Percentiles rank a stretch among this genome's conserved stretches.
Conservation (phyloP, 768 basidiomycete species). For the Calocybe cyanea region DNA sequence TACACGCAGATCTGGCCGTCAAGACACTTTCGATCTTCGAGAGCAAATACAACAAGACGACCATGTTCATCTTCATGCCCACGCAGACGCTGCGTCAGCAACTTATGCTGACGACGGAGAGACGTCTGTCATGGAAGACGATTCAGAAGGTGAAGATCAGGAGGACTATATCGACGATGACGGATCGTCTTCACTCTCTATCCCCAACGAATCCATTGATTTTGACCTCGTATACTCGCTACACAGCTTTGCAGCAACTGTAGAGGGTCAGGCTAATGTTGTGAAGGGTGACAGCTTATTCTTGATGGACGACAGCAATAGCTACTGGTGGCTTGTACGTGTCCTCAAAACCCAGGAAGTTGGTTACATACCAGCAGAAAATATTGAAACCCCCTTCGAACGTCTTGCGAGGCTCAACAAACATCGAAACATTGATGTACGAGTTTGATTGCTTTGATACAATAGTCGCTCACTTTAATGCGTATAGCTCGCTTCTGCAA, state of each 20-base stretch:
- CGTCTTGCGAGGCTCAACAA: slow-evolving; percentile 94
- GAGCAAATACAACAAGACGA: slow-evolving; percentile 58
- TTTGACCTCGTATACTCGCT: slow-evolving; percentile 92
- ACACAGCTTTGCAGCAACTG: slow-evolving; percentile 95
- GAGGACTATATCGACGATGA: slow-evolving; percentile 74
- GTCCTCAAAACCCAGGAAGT: slow-evolving; percentile 99
- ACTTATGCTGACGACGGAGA: slow-evolving; percentile 60
- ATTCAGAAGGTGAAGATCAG: slow-evolving; percentile 70
- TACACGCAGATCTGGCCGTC: slow-evolving; percentile 29
- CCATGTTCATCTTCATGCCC: slow-evolving; percentile 32
- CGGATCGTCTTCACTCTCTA: slow-evolving; percentile 76
- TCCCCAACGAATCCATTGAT: slow-evolving; percentile 90
- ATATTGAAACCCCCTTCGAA: slow-evolving; percentile 98
- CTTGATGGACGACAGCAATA: slow-evolving; percentile 97
- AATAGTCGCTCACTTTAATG: background rate
- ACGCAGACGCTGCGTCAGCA: slow-evolving; percentile 43
- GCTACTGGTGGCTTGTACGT: slow-evolving; percentile 99
- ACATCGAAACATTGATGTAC: slow-evolving; percentile 93
- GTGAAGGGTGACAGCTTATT: slow-evolving; percentile 97
- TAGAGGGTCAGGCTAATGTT: slow-evolving; percentile 97
- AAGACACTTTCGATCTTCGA: slow-evolving; percentile 72
- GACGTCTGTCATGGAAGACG: slow-evolving; percentile 83
- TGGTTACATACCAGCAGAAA: slow-evolving; percentile 98
- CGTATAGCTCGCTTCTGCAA: slow-evolving; percentile 66
- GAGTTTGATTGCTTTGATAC: slow-evolving; percentile 25